Evolutionary conservation across 2,329 filamentous ascomycete genomes (phyloP).

Genomic region (Zymoseptoria brevis): DNA sequence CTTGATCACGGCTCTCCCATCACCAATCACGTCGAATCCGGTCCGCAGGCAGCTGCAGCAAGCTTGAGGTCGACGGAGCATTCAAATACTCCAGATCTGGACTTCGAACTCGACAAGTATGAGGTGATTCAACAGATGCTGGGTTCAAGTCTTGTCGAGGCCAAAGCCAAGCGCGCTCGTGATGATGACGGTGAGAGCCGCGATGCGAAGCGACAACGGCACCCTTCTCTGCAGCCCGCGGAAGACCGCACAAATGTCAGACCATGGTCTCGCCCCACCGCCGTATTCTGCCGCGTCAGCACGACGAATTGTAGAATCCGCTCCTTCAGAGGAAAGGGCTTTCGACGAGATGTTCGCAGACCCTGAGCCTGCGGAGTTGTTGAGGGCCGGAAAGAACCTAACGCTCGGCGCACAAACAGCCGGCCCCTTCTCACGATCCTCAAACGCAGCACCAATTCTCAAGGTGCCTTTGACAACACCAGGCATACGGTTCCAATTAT

Average conservation of each 20-base stretch:
- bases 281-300: background rate
- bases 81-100: background rate
- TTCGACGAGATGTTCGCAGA: no score
- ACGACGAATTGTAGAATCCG: no score
- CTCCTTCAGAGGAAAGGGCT: no score
- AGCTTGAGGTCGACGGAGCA: background rate
- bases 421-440: background rate
- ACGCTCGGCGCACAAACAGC: background rate
- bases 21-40: background rate
- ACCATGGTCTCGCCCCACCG: background rate
- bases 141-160: background rate
- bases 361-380: no score
- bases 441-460: background rate
- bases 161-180: background rate
- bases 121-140: background rate
- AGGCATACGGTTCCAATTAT: background rate
- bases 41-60: background rate
- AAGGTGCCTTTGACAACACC: background rate
- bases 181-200: background rate
- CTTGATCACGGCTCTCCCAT: background rate
- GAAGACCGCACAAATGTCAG: background rate
- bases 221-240: background rate
- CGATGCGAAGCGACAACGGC: background rate
- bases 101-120: background rate
- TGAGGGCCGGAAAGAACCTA: background rate